phyloP scores from a whole-genome alignment of 1,284 basidiomycete genomes.

The Pascua sp. region DNA sequence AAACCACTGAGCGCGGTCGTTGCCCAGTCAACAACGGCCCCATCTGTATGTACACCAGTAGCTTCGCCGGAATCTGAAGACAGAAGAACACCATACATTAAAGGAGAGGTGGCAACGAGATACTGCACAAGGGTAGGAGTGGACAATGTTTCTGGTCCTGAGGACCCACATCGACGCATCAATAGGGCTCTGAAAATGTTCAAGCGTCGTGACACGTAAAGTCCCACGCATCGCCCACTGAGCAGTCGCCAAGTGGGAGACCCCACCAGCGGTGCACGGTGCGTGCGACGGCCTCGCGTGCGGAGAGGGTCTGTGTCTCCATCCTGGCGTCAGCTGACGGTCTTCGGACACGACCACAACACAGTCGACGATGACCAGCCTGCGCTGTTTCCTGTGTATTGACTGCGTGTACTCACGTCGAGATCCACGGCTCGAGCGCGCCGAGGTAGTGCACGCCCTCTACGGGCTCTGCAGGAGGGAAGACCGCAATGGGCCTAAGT shows the following conservation, averaged over 20 bases:
- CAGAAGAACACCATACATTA: no score
- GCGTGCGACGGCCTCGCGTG: conserved; percentile 76
- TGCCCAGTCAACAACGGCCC: no score
- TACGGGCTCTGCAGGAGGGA: conserved; percentile 72
- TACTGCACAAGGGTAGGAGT: no score
- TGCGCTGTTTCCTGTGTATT: no score
- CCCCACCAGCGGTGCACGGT: conserved; percentile 64
- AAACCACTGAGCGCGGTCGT: no score
- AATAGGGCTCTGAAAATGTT: no score
- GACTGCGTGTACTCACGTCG: conserved; percentile 31
- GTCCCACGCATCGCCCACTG: conserved; percentile 41
- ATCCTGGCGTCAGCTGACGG: conserved; percentile 57
- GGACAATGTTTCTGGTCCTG: no score
- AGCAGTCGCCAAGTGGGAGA: conserved; percentile 43
- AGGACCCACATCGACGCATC: no score
- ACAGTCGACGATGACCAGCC: no score
- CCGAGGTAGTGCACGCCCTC: conserved; percentile 81
- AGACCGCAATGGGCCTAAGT: conserved; percentile 63
- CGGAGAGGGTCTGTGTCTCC: conserved; percentile 84
- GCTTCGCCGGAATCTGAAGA: no score
- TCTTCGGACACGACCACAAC: neutral
- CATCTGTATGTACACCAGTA: no score
- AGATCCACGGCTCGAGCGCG: conserved; percentile 73
- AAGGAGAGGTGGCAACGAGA: no score
- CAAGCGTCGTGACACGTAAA: conserved; percentile 33